phyloP scores from a whole-genome alignment of 495 filamentous ascomycete species.

The Schizothecium vesticola region DNA sequence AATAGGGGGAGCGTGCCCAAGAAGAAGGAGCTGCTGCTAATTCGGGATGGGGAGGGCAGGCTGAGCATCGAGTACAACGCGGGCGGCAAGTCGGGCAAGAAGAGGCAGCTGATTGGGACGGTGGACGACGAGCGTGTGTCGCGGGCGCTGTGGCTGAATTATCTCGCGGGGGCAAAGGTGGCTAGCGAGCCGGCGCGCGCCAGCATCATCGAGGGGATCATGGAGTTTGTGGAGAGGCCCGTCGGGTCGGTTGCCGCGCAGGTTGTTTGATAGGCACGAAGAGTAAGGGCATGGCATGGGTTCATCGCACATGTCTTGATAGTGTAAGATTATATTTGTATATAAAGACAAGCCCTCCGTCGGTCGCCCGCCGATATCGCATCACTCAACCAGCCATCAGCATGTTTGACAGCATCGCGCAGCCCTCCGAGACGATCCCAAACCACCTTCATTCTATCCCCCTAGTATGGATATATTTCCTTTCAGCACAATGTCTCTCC shows the following conservation, averaged over 20 bases:
- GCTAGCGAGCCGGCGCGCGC: conserved; percentile 75
- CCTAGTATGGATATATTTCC: background rate
- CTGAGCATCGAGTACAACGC: conserved; percentile 66
- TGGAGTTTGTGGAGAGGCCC: conserved; percentile 83
- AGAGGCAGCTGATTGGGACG: conserved; percentile 51
- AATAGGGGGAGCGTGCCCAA: conserved; percentile 70
- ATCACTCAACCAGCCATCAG: background rate
- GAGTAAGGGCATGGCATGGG: background rate
- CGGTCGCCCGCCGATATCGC: background rate
- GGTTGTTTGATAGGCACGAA: conserved; percentile 39
- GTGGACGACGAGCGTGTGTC: conserved; percentile 75
- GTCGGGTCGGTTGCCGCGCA: conserved; percentile 78
- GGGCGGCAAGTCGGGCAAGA: conserved; percentile 37
- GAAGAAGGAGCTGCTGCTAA: conserved; percentile 65
- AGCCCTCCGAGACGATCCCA: background rate
- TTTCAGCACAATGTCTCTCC: background rate
- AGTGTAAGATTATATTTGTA: background rate
- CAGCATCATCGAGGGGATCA: conserved; percentile 80
- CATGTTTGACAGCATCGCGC: background rate
- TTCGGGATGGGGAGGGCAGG: conserved; percentile 58
- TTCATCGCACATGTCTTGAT: background rate
- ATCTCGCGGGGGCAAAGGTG: conserved; percentile 79
- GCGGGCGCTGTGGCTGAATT: conserved; percentile 81
- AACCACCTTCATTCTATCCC: background rate
- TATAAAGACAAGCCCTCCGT: background rate